phyloP scores from a whole-genome alignment of 2,329 filamentous ascomycete species.

The Penicillium aurantiogriseum region DNA sequence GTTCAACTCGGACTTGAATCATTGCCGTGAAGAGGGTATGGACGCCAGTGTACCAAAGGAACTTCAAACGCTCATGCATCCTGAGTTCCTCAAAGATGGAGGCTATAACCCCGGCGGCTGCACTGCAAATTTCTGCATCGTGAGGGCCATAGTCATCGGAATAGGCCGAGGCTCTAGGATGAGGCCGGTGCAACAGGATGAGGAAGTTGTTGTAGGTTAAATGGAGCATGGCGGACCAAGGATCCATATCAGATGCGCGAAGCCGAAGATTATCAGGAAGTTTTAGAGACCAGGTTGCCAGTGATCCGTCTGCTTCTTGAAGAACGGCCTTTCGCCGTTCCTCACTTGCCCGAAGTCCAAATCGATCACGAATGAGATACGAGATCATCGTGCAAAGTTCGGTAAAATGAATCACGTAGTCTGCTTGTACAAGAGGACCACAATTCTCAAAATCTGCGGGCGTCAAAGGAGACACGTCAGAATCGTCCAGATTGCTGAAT shows the following conservation, averaged over 20 bases:
- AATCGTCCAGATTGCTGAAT: constrained; percentile 50
- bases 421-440: constrained; percentile 44
- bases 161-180: constrained; percentile 44
- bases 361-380: constrained; percentile 44
- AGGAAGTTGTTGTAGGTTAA: constrained; percentile 48
- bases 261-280: constrained; percentile 43
- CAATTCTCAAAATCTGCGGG: constrained; percentile 50
- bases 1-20: constrained; percentile 48
- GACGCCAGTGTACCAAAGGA: constrained; percentile 46
- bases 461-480: constrained; percentile 49
- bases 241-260: constrained; percentile 42
- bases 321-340: constrained; percentile 44
- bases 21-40: constrained; percentile 48
- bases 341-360: constrained; percentile 41
- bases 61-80: constrained; percentile 43
- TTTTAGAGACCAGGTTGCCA: constrained; percentile 45
- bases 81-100: constrained; percentile 48
- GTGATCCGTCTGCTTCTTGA: constrained; percentile 42
- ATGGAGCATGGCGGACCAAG: constrained; percentile 47
- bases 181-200: constrained; percentile 46
- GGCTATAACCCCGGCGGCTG: constrained; percentile 45
- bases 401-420: constrained; percentile 50
- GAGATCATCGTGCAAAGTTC: constrained; percentile 53
- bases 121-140: constrained; percentile 48
- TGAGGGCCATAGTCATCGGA: constrained; percentile 47